Evolutionary conservation across 2,329 filamentous ascomycete species (phyloP), one percentile per base, ranked within the genome.

Genomic region (Lecanoromycetidae sp.): DNA sequence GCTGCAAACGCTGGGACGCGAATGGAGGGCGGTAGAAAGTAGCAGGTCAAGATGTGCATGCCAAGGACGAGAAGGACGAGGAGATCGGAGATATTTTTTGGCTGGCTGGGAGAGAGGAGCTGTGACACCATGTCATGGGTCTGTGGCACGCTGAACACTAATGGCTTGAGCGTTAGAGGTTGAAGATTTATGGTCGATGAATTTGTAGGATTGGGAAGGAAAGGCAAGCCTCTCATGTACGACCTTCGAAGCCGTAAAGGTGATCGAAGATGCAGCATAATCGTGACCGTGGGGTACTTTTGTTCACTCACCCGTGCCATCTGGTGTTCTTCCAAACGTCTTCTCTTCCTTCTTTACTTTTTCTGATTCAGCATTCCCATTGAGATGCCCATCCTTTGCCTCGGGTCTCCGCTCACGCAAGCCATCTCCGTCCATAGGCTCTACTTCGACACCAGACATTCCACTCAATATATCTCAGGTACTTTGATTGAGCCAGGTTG

Each of bases 91-190:
- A 93, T 63, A 63, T 96, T 96, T 72, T 98, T 98, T 44, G 91
- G 87, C 62, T 96, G 84, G 56, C 84, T 84, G 43, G 91, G 91
- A 58, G 93, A 91, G 57, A 98, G 79, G 46, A 98, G 76, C 68
- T 96, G 91, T 43, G 90, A 94, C 57, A 98, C 90, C 91, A 98
- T 96, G 68, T 98, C 91, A 72, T 95, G 87, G 48, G 91, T 98
- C 53, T 87, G 82, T 39, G 91, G 91, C 46, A 98, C 91, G 49
- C 87, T 83, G 63, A 98, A 98, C 58, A 94, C 91, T n/a, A n/a
- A n/a, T n/a, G n/a, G n/a, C n/a, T n/a, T n/a, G n/a, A n/a, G n/a
- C n/a, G n/a, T n/a, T n/a, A n/a, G n/a, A n/a, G n/a, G n/a, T n/a
- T 96, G 60, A 6, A 25, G 26, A 29, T 26, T 8, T 26, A 25